Evolutionary conservation across 2,329 filamentous ascomycete species (phyloP), one percentile per base, ranked within the genome.

Genomic region (Botrytis medusae): DNA sequence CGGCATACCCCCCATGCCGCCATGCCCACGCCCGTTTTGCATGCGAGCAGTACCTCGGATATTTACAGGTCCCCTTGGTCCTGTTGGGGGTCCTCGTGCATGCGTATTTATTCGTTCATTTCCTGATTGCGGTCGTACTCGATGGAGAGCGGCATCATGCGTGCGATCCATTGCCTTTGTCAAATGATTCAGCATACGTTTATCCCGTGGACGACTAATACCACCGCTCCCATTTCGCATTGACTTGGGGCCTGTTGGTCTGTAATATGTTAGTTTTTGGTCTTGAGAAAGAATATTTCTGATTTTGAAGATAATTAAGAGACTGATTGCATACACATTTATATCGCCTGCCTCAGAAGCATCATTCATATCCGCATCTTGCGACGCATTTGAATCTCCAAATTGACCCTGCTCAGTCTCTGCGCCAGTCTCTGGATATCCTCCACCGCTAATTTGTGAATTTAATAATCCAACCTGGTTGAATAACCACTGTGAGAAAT

Each of bases 401-500:
- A 88, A 88, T 78, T 95, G 92, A 77, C 88, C 86, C 44, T 87
- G 79, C 46, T 77, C 73, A 73, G 75, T 68, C 40, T 75, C 65
- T 44, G 34, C 67, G 16, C 60, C 74, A 74, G 72, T 54, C 14
- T 40, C 67, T 40, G 68, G 40, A 42, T 61, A 73, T 22, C 48
- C 72, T 48, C 68, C 80, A 37, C 88, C 88, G 76, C 90, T 90
- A 74, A 91, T 79, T 81, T 91, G 89, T 67, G 85, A 84, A 79
- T 91, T 90, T 75, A 96, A 85, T 20, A 84, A 76, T 63, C 92
- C 89, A 74, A 97, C 91, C 81, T 97, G 92, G 72, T 94, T 89
- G 81, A 98, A 98, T n/a, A 99, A 85, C 96, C 96, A 99, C 81
- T 87, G 88, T 75, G 95, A 91, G 81, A 99, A 98, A 72, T 95